Base-by-base conservation (phyloP, 805 yeast genomes). In the Geotrichum ghanense region DNA sequence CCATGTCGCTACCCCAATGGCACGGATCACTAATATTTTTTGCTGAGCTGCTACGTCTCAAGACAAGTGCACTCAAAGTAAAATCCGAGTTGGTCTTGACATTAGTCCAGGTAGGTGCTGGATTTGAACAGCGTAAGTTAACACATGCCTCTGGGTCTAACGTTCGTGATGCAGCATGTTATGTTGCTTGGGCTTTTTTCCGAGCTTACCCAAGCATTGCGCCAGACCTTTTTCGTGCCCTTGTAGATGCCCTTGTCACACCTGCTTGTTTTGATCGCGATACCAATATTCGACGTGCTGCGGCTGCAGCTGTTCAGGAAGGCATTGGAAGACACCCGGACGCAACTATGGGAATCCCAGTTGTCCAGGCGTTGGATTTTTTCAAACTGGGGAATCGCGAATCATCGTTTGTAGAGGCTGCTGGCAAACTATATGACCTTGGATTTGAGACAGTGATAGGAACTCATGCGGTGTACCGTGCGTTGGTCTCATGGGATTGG, bases 251-350 rank as follows among this genome's bases (percentile, higher is more conserved):
- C 52, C 59, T 85, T 22, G 55, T 83, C 2, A 59, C 70, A 9
- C 70, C 77, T 1, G 65, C 81, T 6, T 69, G 85, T 43, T 81
- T 81, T 57, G 97, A 89, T 58, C 65, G 70, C 20, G 95, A 88
- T 46, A 66, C 86, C 17, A 71, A 79, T 49, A 75, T 88, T 3
- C 69, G 96, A 47, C 69, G 94, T 48, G 89, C 96, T 16, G 81
- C 89, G 1, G 70, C 86, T 3, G 95, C 97, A 0, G 90, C 92
- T 0, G 56, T 89, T 4, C 97, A 89, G 58, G 97, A 89, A 56
- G 69, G 83, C 14, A 59, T 86, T 2, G 97, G 97, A 0, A 66
- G 97, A 31, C 80, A 78, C 57, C 50, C 67, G 12, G 52, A 60
- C 14, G 42, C 23, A 5, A 21, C 42, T n/a, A 5, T 21, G 7